Evolutionary conservation across 2,329 filamentous ascomycete genomes (phyloP).

Genomic region (Elsinoe necatrix): DNA sequence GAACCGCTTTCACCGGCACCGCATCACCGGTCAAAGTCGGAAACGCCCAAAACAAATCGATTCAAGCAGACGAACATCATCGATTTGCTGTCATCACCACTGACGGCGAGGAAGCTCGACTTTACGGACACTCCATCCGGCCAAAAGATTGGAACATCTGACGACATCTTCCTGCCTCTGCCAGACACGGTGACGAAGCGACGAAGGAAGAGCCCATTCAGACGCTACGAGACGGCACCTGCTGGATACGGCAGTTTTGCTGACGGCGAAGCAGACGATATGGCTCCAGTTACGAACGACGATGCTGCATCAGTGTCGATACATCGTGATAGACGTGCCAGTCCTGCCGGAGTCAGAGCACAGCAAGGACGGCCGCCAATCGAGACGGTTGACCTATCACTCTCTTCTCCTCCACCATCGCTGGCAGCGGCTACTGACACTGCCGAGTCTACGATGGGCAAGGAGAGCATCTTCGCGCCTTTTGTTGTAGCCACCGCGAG

Average conservation of each 20-base stretch:
- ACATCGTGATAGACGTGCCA: neutral
- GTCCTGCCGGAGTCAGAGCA: neutral
- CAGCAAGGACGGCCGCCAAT: neutral
- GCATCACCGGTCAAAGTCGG: slow-evolving; percentile 10
- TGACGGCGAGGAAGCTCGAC: slow-evolving; percentile 14
- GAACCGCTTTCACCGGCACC: neutral
- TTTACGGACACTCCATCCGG: slow-evolving; percentile 18
- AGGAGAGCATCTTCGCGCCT: slow-evolving; percentile 11
- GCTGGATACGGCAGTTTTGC: slow-evolving; percentile 11
- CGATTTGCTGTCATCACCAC: slow-evolving; percentile 27
- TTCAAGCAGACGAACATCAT: slow-evolving; percentile 22
- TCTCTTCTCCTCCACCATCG: neutral
- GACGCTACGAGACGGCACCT: slow-evolving; percentile 26
- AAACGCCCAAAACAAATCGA: slow-evolving; percentile 13
- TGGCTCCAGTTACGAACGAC: neutral
- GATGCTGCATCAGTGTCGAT: neutral
- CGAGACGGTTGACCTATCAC: neutral
- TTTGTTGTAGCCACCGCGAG: neutral
- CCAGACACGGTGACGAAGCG: slow-evolving; percentile 29
- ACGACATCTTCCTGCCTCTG: slow-evolving; percentile 16
- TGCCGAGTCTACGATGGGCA: neutral
- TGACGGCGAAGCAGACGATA: slow-evolving; percentile 17
- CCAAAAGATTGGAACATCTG: neutral
- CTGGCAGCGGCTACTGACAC: neutral
- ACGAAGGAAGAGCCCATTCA: slow-evolving; percentile 24